Evolutionary conservation across 2,329 filamentous ascomycete genomes (phyloP), one percentile per base, ranked within the genome.

Genomic region (Fusarium pseudoanthophilum): DNA sequence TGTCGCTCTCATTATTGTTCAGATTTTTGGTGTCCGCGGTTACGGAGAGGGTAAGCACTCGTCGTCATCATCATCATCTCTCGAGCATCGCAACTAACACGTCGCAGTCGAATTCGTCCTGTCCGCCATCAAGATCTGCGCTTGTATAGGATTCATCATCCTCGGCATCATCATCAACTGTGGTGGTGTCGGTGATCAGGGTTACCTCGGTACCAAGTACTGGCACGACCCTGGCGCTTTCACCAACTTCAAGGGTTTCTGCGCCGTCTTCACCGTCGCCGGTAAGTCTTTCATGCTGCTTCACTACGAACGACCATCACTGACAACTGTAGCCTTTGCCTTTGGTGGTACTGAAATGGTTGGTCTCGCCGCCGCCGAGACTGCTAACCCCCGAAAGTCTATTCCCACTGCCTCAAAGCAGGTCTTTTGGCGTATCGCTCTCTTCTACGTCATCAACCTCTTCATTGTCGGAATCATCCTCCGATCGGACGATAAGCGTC

Each of bases 371-470:
- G 92, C 93, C 3, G 93, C 92, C 30, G 93, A 95, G 80, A 92
- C 92, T 1, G 89, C 88, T 14, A 92, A 94, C 78, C 93, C 93
- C 4, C 88, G 92, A 57, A 93, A 95, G 79, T 93, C 92, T 2
- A 87, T 98, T 2, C 95, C 95, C 0, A 93, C 90, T 2, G 95
- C 95, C 24, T 92, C 95, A 78, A 97, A 97, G 84, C 95, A 97
- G 80, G 94, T 97, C 30, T 97, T 97, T 81, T 98, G 95, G 95
- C 92, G 95, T 78, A 97, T 97, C 78, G 90, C 91, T 13, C 87
- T 97, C 67, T 98, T 98, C 84, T 98, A 97, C 84, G 87, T 98
- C 59, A 90, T 97, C 32, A 93, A 93, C 3, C 87, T 98, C 14
- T 90, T 91, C 26, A 85, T 98, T 4, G 90, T 98, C 57, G 94